Evolutionary conservation across 2,329 filamentous ascomycete genomes (phyloP), one percentile per base, ranked within the genome.

Genomic region (Fusarium pseudograminearum): DNA sequence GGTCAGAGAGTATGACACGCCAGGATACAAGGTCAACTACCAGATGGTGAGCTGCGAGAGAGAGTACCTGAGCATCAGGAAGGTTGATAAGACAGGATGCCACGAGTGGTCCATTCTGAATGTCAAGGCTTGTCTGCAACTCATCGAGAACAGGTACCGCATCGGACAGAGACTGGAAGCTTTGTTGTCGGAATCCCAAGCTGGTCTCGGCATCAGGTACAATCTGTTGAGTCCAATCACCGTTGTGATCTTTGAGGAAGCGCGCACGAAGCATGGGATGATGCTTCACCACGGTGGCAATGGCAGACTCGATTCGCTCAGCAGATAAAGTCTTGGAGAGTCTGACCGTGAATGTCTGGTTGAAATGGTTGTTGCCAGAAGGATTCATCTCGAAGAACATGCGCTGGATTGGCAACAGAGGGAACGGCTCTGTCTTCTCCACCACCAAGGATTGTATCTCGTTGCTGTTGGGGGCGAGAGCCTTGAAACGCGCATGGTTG

Each of bases 301-400:
- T 50, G 1, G 47, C 22, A 50, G 31, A 4, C 16, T 24, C 8
- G 31, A 50, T 16, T n/a, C n/a, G 6, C 15, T 50, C 10, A 50
- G 47, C 22, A 28, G 33, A 15, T n/a, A 50, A 4, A 20, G 12
- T 36, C 31, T 38, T 50, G 22, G 47, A 36, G 5, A 36, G 47
- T 7, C 47, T 16, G 9, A 50, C 33, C 5, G 47, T 36, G 16
- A 50, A 50, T 7, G 30, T 7, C 47, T 36, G 31, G 47, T 36
- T 50, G 22, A 50, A 50, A 38, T 50, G 31, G 9, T 9, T 15
- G 8, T 50, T 50, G 2, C 47, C 47, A 26, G 20, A 20, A 15
- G 47, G 47, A 50, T 36, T 50, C 47, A 36, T 50, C 47, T 50
- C 22, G 20, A 50, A 50, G 47, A 50, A 50, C 47, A 50, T 50